phyloP scores from a whole-genome alignment of 1,284 basidiomycete genomes.

The Tilletia walkeri region DNA sequence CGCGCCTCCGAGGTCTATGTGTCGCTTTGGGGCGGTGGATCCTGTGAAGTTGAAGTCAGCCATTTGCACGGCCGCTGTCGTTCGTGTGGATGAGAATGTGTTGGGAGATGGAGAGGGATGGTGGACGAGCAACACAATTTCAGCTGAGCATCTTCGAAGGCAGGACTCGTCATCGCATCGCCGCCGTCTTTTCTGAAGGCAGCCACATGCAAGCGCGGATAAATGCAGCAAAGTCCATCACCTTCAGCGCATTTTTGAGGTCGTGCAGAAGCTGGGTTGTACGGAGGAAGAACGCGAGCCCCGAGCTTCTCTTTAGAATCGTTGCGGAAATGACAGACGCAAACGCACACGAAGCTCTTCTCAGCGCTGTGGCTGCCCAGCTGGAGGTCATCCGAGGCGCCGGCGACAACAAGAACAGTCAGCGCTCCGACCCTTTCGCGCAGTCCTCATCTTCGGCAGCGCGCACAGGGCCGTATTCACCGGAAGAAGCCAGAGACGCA shows the following conservation, averaged over 20 bases:
- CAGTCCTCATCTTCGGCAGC: too few species aligned
- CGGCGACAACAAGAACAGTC: too few species aligned
- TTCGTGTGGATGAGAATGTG: not conserved
- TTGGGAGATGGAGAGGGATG: too few species aligned
- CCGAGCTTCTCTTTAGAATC: too few species aligned
- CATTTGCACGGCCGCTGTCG: not conserved
- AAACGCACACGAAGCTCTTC: not conserved
- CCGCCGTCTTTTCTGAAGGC: too few species aligned
- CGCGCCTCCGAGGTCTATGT: constrained; percentile 33
- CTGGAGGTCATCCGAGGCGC: not conserved
- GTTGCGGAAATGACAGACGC: not conserved
- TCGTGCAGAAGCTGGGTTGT: too few species aligned
- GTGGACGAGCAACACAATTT: too few species aligned
- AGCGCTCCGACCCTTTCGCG: too few species aligned
- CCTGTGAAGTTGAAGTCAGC: constrained; percentile 38
- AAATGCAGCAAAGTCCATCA: not conserved
- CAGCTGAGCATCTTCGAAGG: too few species aligned
- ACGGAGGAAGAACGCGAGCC: too few species aligned
- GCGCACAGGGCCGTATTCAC: not conserved
- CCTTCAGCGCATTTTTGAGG: too few species aligned
- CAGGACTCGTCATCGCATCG: too few species aligned
- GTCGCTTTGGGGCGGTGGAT: constrained; percentile 26
- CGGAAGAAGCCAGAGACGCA: constrained; percentile 11
- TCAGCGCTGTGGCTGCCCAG: constrained; percentile 12
- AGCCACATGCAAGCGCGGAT: not conserved